Evolutionary conservation across 768 basidiomycete species (phyloP), one percentile per base, ranked within the genome.

Genomic region (Lactarius sp.): DNA sequence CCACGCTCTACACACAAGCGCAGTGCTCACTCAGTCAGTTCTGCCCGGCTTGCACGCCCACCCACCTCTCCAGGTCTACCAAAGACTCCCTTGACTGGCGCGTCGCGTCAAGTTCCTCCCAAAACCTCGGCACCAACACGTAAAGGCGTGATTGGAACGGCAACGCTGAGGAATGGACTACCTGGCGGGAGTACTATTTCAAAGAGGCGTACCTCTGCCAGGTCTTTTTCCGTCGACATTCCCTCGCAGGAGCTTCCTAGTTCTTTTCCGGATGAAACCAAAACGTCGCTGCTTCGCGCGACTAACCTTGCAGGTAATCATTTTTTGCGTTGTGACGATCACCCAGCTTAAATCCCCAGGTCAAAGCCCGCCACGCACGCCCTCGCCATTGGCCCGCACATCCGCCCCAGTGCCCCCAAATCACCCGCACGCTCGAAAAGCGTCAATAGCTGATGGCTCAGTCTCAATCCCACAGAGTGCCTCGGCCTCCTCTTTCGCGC

Each of bases 391-490:
- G 46, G 72, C 81, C 7, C 83, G 84, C 16, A 81, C 80, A 2
- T 74, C 81, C 50, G 20, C 64, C 41, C 59, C 61, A 4, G 36
- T 87, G 0, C 76, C 82, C 0, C 76, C 83, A 0, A 79, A 82
- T 47, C 90, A 92, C 69, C 90, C 90, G 0, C 90, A 92, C 65
- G 90, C 87, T 0, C 83, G 90, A 39, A 92, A 91, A 71, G 78
- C 83, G 20, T 92, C 89, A 18, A 73, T 89, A 4, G 4, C 52
- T 56, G 57, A 52, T 41, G 33, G 2, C 14, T 52, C 56, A 7
- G 44, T 59, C 36, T 36, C 63, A 4, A 67, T 70, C n/a, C 68
- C 72, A 1, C 70, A 71, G 7, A 72, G 69, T 56, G 68, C 74
- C 1, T 73, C 75, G 10, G 64, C 72, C 22, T 73, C 73, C n/a